Evolutionary conservation across 345 rosid species (phyloP).

Genomic region (Gossypioides kirkii): DNA sequence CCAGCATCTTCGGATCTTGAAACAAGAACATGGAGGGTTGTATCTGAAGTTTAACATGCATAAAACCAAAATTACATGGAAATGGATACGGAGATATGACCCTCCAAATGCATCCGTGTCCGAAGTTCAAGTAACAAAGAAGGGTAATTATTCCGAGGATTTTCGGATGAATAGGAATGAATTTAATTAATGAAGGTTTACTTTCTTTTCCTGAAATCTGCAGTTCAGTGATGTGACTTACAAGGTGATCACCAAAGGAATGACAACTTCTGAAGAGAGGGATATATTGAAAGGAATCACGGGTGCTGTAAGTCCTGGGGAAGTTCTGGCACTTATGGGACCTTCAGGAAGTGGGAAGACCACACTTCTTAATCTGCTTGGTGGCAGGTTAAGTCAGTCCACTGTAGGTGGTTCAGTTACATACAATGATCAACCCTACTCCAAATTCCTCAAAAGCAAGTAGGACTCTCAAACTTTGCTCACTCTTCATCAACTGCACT

Average conservation of each 20-base stretch:
- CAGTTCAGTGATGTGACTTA: conserved; percentile 78
- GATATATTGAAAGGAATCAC: conserved; percentile 70
- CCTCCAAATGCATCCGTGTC: no score
- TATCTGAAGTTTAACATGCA: no score
- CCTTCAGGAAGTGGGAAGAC: conserved; percentile 99
- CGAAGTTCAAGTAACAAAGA: no score
- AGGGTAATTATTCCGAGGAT: background rate
- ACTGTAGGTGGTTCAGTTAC: conserved; percentile 57
- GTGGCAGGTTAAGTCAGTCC: conserved; percentile 59
- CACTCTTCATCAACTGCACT: background rate
- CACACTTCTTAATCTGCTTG: conserved; percentile 70
- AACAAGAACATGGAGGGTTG: background rate
- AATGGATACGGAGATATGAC: background rate
- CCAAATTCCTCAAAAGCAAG: conserved; percentile 87
- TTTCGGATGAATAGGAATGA: background rate
- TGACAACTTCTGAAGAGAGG: conserved; percentile 52
- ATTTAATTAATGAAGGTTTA: conserved; percentile 3
- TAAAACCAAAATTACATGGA: conserved; percentile 19
- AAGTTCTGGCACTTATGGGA: conserved; percentile 97
- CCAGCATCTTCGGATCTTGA: conserved; percentile 17
- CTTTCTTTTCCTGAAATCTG: conserved; percentile 16
- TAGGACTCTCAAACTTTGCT: conserved; percentile 15
- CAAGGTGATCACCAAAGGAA: conserved; percentile 68
- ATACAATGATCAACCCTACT: conserved; percentile 75
- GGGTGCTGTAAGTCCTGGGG: conserved; percentile 81